Evolutionary conservation across 2,329 filamentous ascomycete genomes (phyloP), one percentile per base, ranked within the genome.

Genomic region (Pseudogymnoascus sp.): DNA sequence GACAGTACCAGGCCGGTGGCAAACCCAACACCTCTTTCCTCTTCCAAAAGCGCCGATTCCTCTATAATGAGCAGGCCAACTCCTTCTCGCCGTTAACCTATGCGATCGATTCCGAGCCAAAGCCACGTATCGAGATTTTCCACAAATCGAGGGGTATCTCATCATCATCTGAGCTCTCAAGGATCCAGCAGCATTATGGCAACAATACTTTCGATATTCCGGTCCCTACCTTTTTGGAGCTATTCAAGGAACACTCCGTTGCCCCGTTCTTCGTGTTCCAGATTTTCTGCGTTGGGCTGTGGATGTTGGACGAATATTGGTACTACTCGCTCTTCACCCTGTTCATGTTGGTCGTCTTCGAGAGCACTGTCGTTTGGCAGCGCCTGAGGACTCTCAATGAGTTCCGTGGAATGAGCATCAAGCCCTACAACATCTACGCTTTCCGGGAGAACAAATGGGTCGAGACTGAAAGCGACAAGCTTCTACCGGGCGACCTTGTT

Each of bases 261-360:
- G 96, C 96, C 21, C 95, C 95, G 4, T 99, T 99, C 82, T 99
- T 99, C 77, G 93, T 99, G 67, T 99, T 99, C 79, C 95, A 99
- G 81, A 83, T 99, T 66, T 99, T 99, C 80, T 99, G 96, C 71
- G 95, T 99, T 64, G 96, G 95, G 14, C 80, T 99, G 65, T 99
- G 95, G 95, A 91, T 97, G 87, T 80, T 99, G 73, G 95, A 99
- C 73, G 96, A 99, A 78, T 99, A 97, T 79, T 99, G 96, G 95
- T 99, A 99, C 81, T 99, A 99, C 79, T 97, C 95, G 66, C 85
- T 99, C 18, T 99, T 99, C 77, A 99, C 96, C 0, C 87, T 99
- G 21, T 93, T 97, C 79, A 99, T 99, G 96, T 85, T 99, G 63
- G 91, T 99, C 69, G 88, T 86, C 64, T 99, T 99, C 70, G 95